Evolutionary conservation across 163 green algal species (phyloP), one percentile per base, ranked within the genome.

Genomic region (Scenedesmus sp.): DNA sequence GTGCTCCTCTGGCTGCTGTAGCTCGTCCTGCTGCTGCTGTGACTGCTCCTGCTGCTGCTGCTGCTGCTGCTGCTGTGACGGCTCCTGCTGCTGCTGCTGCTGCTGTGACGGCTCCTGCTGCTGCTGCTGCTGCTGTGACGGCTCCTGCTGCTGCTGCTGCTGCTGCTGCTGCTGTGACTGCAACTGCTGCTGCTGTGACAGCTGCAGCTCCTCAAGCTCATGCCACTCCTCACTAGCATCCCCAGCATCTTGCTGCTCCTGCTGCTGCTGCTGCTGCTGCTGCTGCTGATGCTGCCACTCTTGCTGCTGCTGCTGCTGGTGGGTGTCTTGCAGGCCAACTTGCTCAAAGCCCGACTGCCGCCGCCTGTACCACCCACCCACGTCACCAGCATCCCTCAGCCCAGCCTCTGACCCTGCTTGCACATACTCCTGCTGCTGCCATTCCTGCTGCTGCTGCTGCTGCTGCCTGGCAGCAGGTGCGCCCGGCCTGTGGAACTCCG

Each of bases 301-400:
- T 40, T 49, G 15, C 30, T 88, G 37, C 30, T 88, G 59, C 49
- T 80, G 82, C 82, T 43, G 49, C 49, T 88, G 83, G 30, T 78
- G 44, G 16, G 40, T 37, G 30, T 78, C 46, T 44, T 80, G 83
- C 53, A 80, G 20, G 40, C 53, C 46, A 68, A 1, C 4, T 5
- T 76, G 65, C 30, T 76, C 65, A 37, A 76, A 40, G 65, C 65
- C 65, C 40, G n/a, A 70, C 46, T 22, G n/a, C n/a, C 81, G 46
- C 46, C 81, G 46, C n/a, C 26, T 72, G 81, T 86, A 86, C 81
- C 81, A 86, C 13, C 59, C 81, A 20, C 16, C 46, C 16, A n/a
- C 46, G n/a, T 42, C 33, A 40, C n/a, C 49, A 33, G 35, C 44
- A 72, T 73, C 26, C 72, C 9, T 56, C 49, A 40, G 1, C 33